Base-by-base conservation (phyloP, 2,329 filamentous ascomycete species). In the Stromatinia cepivora region DNA sequence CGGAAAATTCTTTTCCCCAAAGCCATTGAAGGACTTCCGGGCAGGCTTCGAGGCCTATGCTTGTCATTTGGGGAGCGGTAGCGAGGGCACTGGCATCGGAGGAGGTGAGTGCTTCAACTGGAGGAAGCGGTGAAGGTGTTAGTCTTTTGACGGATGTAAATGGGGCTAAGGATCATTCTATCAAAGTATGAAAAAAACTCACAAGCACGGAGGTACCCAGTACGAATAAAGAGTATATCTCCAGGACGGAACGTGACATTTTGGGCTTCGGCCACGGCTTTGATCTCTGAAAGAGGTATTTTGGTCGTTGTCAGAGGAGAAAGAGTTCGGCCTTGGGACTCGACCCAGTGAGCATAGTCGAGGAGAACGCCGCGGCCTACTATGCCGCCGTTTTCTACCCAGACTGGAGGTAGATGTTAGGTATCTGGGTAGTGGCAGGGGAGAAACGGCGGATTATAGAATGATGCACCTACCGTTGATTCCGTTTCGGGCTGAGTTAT, bases 291-390 rank as follows among this genome's bases (percentile, higher is more conserved):
- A 8, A 77, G 65, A 1, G 76, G 63, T 53, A 79, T 78, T 31
- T 71, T 65, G 7, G 67, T 73, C 13, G 59, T 72, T 50, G 85
- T 87, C 72, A 85, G 82, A 1, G 87, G 80, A 70, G 89, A 83
- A 50, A 87, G 87, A 61, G 81, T 74, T 66, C 89, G 84, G 46
- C 83, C 84, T 58, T 88, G 82, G 50, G 80, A 79, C 25, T 82
- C 81, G 2, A 88, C 87, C 84, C 89, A 92, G 13, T 59, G 39
- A 22, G 67, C 65, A 67, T 84, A 88, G 75, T 89, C 87, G 0
- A 86, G 76, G 0, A 87, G 77, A 3, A 86, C 79, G 28, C 84
- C 84, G 0, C 85, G 81, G 3, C 84, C 84, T 2, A 82, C 82
- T 9, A 86, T 80, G 48, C 83, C 83, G 45, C 83, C 83, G 15